These are phyloP conservation scores for Pseudogymnoascus sp. DNA, from an alignment of 2,329 filamentous ascomycete species.

Conservation along the genomic window DNA sequence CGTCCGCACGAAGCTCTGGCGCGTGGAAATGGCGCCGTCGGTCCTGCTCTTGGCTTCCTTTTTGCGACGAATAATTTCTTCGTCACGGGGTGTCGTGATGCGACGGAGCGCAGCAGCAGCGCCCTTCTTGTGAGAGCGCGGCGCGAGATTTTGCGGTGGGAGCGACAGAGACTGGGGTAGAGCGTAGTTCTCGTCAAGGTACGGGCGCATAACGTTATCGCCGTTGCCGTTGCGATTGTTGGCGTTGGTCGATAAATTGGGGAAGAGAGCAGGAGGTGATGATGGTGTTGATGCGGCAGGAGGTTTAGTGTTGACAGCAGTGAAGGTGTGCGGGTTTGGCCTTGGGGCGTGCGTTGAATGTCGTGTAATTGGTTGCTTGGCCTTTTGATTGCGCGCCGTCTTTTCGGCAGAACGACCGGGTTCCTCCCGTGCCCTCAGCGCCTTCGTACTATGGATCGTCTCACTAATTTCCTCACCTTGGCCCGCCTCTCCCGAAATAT, in stretches of 20 bases:
- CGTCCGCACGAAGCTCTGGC: constrained; percentile 23
- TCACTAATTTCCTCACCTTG: neutral
- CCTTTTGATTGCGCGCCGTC: constrained; percentile 2
- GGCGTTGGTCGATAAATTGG: neutral
- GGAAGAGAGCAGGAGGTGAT: constrained; percentile 1
- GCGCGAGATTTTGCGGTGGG: neutral
- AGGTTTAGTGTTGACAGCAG: constrained; percentile 14
- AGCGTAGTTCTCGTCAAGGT: constrained; percentile 1
- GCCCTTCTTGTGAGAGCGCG: constrained; percentile 3
- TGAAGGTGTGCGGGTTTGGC: constrained; percentile 19
- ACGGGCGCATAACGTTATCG: neutral
- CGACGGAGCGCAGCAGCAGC: neutral
- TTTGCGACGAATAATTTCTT: neutral
- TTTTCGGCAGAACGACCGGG: constrained; percentile 1
- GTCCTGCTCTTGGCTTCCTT: neutral
- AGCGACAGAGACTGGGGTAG: neutral
- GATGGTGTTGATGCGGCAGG: constrained; percentile 11
- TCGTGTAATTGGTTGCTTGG: constrained; percentile 1
- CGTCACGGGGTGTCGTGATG: constrained; percentile 1
- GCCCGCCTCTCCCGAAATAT: neutral
- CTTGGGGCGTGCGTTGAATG: constrained; percentile 7
- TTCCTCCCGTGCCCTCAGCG: neutral
- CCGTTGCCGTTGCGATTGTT: neutral
- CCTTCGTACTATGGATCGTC: neutral
- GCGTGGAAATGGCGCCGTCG: neutral